Evolutionary conservation across 495 filamentous ascomycete species (phyloP).

Genomic region (Penicillium coffeae): DNA sequence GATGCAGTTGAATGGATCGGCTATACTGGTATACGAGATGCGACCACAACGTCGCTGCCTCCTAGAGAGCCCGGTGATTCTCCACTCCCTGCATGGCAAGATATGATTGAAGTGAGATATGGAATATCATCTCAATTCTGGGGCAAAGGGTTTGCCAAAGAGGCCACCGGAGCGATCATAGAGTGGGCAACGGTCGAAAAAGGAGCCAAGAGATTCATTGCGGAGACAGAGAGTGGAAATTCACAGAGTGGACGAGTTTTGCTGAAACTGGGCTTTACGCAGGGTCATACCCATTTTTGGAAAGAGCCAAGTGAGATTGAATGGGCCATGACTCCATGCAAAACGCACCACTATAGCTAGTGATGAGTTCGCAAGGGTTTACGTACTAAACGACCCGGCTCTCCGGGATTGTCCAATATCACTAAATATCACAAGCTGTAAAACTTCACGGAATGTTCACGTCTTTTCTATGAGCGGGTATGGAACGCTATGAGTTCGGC

Average conservation of each 20-base stretch:
- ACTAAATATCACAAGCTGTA: too few relatives aligned
- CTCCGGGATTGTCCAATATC: too few relatives aligned
- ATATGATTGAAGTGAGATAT: slow-evolving; percentile 27
- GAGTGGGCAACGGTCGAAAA: slow-evolving; percentile 14
- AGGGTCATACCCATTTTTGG: slow-evolving; percentile 26
- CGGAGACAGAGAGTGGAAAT: slow-evolving; percentile 25
- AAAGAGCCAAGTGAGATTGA: slow-evolving; percentile 23
- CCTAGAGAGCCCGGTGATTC: slow-evolving; percentile 11
- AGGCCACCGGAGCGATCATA: slow-evolving; percentile 19
- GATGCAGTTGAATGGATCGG: slow-evolving; percentile 20
- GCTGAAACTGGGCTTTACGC: slow-evolving; percentile 21
- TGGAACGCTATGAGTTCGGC: too few relatives aligned
- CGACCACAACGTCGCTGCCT: slow-evolving; percentile 21
- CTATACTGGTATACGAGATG: slow-evolving; percentile 27
- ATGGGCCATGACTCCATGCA: too few relatives aligned
- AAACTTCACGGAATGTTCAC: too few relatives aligned
- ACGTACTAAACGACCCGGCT: too few relatives aligned
- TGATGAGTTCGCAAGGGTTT: too few relatives aligned
- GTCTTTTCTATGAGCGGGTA: too few relatives aligned
- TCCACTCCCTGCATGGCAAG: slow-evolving; percentile 17
- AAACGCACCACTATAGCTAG: too few relatives aligned
- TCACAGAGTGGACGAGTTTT: slow-evolving; percentile 16
- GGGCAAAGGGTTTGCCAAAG: slow-evolving; percentile 20
- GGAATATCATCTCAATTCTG: slow-evolving; percentile 19
- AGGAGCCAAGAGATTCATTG: slow-evolving; percentile 26